These are phyloP conservation scores for Mycoemilia scoparia DNA, from an alignment of 192 early-diverging fungal genomes.

Conservation along the genomic window DNA sequence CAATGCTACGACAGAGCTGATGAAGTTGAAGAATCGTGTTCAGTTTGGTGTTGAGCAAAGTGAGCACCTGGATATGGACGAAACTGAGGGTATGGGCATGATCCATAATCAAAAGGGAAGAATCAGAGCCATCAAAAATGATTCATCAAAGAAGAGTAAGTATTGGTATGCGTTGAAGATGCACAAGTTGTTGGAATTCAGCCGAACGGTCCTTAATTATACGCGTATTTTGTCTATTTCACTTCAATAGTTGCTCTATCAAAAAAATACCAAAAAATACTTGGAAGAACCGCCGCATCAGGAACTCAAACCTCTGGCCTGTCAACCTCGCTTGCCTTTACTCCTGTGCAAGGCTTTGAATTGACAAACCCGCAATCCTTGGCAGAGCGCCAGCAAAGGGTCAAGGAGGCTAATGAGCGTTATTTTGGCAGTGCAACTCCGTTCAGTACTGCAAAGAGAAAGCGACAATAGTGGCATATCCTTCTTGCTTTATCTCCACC, in stretches of 20 bases:
- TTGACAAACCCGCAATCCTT: constrained; percentile 62
- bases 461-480: constrained; percentile 8
- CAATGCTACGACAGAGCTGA: constrained; percentile 67
- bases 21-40: constrained; percentile 78
- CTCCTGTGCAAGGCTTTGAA: constrained; percentile 89
- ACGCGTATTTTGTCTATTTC: neutral
- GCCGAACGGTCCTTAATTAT: neutral
- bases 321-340: constrained; percentile 78
- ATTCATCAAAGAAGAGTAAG: too few relatives aligned
- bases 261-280: constrained; percentile 36
- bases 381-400: constrained; percentile 20
- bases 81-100: constrained; percentile 76
- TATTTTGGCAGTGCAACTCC: constrained; percentile 59
- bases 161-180: neutral
- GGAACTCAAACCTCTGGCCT: constrained; percentile 51
- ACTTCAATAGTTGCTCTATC: constrained; percentile 1
- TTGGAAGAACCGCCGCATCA: constrained; percentile 19
- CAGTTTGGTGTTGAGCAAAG: constrained; percentile 83
- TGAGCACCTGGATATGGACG: constrained; percentile 67
- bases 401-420: constrained; percentile 45
- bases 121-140: constrained; percentile 49
- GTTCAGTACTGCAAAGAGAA: constrained; percentile 29
- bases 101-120: constrained; percentile 59
- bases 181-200: constrained; percentile 10
- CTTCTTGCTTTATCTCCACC: too few relatives aligned